Evolutionary conservation across 2,329 filamentous ascomycete genomes (phyloP), one percentile per base, ranked within the genome.

Genomic region (Corynespora cassiicola): DNA sequence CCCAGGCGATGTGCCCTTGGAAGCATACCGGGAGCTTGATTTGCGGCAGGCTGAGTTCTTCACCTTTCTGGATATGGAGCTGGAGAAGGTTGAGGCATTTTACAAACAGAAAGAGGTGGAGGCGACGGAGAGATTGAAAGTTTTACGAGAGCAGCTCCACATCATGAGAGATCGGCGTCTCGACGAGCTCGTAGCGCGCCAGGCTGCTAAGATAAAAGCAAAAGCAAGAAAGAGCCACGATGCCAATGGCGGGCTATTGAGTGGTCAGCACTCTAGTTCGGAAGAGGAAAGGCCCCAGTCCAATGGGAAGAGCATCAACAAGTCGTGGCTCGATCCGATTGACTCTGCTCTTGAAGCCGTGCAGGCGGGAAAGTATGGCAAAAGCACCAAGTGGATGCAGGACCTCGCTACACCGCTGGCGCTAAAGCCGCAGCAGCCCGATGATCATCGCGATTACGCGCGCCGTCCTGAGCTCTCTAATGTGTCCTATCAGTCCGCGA

Each of bases 41-140:
- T 76, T 84, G 39, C 80, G 84, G 12, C 85, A 95, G 65, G 80
- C 79, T n/a, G 88, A 96, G 10, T 97, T 99, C 62, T 92, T 91
- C 65, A 71, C 76, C 0, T 99, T 94, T 58, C 74, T 99, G 36
- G 89, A 96, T 54, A 74, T 74, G 7, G 87, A 99, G 69, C 75
- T 99, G 10, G 78, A 85, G n/a, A 99, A 97, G 70, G 89, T 99
- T 8, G 91, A 99, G 63, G 71, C 75, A 0, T 99, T 99, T 61
- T 97, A 97, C 73, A 84, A 82, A 54, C 73, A 82, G 52, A 96
- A 96, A 63, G 94, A 99, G 63, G 80, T 88, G 18, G 89, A 96
- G 62, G 89, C 92, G 0, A 86, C 83, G 0, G 74, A 85, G 37
- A 82, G 91, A 2, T 73, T 96, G 16, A 72, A 75, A 1, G 66